Evolutionary conservation across 2,329 filamentous ascomycete genomes (phyloP).

Genomic region (Trichoderma harzianum): DNA sequence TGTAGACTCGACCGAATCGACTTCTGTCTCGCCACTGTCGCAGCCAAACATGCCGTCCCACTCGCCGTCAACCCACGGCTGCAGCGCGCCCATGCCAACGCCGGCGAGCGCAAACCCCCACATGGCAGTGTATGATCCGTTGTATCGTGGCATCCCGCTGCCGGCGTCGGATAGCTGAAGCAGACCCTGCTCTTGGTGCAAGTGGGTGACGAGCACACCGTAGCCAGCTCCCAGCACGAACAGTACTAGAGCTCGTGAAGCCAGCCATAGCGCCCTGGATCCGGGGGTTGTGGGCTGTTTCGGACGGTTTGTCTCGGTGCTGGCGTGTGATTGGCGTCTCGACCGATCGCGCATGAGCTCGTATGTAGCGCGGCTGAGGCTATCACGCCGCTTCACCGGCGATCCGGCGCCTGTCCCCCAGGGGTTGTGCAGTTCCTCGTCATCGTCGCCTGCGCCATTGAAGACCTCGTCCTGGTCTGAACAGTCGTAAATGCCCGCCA

Average conservation of each 20-base stretch:
- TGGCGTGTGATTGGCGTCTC: slow-evolving; percentile 36
- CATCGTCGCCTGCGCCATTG: slow-evolving; percentile 24
- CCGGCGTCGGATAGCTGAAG: slow-evolving; percentile 53
- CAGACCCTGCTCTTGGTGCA: slow-evolving; percentile 68
- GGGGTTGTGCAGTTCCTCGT: slow-evolving; percentile 59
- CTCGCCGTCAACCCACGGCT: slow-evolving; percentile 80
- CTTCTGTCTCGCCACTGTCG: slow-evolving; percentile 27
- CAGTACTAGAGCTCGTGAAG: slow-evolving; percentile 60
- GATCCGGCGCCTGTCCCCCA: slow-evolving; percentile 78
- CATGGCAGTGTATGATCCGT: slow-evolving; percentile 67
- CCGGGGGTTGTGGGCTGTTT: slow-evolving; percentile 25
- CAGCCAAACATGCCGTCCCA: slow-evolving; percentile 58
- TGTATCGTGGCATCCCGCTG: slow-evolving; percentile 39
- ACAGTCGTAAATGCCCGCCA: slow-evolving; percentile 86
- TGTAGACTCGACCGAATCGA: slow-evolving; percentile 28
- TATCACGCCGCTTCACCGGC: slow-evolving; percentile 46
- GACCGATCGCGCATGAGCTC: slow-evolving; percentile 43
- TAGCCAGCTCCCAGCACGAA: slow-evolving; percentile 80
- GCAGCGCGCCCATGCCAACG: slow-evolving; percentile 69
- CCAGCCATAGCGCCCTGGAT: slow-evolving; percentile 44
- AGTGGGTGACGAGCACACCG: slow-evolving; percentile 73
- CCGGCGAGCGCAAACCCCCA: slow-evolving; percentile 76
- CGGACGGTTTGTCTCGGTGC: slow-evolving; percentile 25
- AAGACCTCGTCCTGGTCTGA: slow-evolving; percentile 46
- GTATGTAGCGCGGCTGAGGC: slow-evolving; percentile 44